Evolutionary conservation across 179 eudicot genomes (phyloP), one percentile per base, ranked within the genome.

Genomic region (Monotropa hypopitys): DNA sequence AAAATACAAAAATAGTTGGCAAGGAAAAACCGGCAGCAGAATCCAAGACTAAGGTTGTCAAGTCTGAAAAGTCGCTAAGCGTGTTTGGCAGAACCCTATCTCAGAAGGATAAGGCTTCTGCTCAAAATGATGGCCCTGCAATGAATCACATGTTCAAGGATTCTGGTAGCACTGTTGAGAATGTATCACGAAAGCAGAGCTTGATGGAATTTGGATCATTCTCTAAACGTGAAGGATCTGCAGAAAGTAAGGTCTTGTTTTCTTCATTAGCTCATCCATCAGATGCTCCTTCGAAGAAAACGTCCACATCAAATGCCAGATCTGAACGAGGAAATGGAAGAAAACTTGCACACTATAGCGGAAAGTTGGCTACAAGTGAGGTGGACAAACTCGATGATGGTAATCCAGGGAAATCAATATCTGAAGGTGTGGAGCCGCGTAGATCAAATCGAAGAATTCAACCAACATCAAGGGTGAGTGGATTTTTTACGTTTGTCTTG

Each of bases 321-420:
- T 50, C 89, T 72, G 93, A 90, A 79, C 97, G 89, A 43, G 92
- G 95, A 49, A 86, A 97, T 81, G 87, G 84, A 87, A 85, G 97
- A 74, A 94, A 83, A 75, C 30, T 72, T 18, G 85, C 62, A 51
- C 81, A 86, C 50, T 63, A 84, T 81, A 80, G 83, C 56, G 89
- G 86, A 72, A 89, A 81, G 82, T 61, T 81, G 75, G 81, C 78
- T 75, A 89, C 81, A 80, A 76, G 76, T 68, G 98, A 86, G 71
- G 88, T 54, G 81, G 89, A 81, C 20, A 85, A 72, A 84, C 65
- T 32, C 45, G 76, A 66, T 33, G 67, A 68, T 69, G 76, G 32
- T 53, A 70, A 77, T 47, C 38, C 83, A 72, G 81, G 76, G 59
- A 82, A 85, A 49, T 68, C 84, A 45, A 61, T 61, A 54, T 59